Percentiles rank a stretch among this genome's conserved stretches.
Conservation (phyloP, 2,329 filamentous ascomycete genomes). For the Cytospora piceicola region DNA sequence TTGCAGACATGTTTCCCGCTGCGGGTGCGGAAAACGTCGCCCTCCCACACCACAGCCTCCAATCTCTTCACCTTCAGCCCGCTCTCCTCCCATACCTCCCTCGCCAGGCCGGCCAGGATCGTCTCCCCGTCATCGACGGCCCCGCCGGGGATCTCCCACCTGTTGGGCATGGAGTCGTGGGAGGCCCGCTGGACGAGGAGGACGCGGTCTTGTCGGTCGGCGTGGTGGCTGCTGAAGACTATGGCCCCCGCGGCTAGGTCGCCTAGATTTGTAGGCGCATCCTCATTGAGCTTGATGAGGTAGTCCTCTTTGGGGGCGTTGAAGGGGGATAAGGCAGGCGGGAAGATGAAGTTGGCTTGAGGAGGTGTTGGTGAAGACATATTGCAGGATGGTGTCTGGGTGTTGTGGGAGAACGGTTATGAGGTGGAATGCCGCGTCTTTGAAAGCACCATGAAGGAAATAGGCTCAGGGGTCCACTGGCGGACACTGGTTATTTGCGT, state of each 20-base stretch:
- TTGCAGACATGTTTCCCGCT: constrained; percentile 34
- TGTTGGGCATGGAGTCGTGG: constrained; percentile 44
- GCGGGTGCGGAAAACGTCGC: constrained; percentile 35
- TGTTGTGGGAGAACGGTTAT: not conserved
- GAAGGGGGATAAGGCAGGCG: constrained; percentile 32
- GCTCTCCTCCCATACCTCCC: constrained; percentile 50
- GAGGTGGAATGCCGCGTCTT: not conserved
- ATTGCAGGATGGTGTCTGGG: not conserved
- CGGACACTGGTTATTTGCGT: not conserved
- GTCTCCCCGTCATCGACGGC: constrained; percentile 44
- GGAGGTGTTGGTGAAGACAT: constrained; percentile 16
- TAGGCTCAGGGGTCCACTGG: not conserved
- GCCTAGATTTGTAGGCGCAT: constrained; percentile 16
- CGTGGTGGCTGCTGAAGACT: constrained; percentile 35
- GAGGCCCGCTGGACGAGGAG: constrained; percentile 46
- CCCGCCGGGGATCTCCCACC: constrained; percentile 50
- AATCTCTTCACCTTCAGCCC: constrained; percentile 40
- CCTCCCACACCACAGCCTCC: constrained; percentile 25
- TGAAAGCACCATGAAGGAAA: not conserved
- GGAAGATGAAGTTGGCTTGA: constrained; percentile 35
- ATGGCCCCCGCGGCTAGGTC: constrained; percentile 37
- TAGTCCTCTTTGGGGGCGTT: constrained; percentile 33
- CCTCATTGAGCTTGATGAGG: constrained; percentile 30
- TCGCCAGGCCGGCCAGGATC: constrained; percentile 42
- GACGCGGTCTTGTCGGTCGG: constrained; percentile 35